Base-by-base conservation (phyloP, 2,329 filamentous ascomycete species). In the Hypoxylon sp. region DNA sequence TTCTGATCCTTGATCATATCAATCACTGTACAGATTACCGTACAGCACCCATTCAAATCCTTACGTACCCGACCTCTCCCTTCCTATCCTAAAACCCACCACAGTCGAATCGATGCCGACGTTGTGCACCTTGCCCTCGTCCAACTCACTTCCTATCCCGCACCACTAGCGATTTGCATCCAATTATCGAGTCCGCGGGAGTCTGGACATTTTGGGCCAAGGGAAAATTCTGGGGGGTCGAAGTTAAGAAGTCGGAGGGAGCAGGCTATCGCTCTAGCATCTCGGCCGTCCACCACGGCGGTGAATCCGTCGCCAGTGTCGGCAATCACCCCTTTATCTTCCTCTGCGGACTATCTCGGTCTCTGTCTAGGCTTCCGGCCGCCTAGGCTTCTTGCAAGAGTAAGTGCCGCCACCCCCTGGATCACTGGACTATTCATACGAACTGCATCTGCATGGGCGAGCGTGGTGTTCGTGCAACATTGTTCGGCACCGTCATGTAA, bases 291-390 rank as follows among this genome's bases (percentile, higher is more conserved):
- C 48, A 61, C 65, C 55, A 61, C 73, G 67, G 68, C 68, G 68
- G 63, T 68, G 57, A 69, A 18, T 65, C 57, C 66, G 63, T 70
- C 61, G 61, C 65, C 66, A 67, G 53, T 64, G 67, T 69, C 70
- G 64, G 59, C 57, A 65, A 64, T 61, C 67, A 66, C 67, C 64
- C 53, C 53, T 68, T 67, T 60, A 64, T 61, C 40, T 46, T 44
- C 52, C 61, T 66, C 65, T 65, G 65, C 49, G 66, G 70, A 69
- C 66, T 60, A 61, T 67, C 28, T 56, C 68, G 65, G 72, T 72
- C 69, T 73, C 70, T 67, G 71, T 74, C 75, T 75, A 73, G 75
- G 74, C 72, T 72, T 65, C 71, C 73, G 72, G 74, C 73, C 74
- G 73, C 75, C 74, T 75, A 73, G 75, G 73, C 72, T 75, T 30